Evolutionary conservation across 768 basidiomycete genomes (phyloP), one percentile per base, ranked within the genome.

Genomic region (Pholiota molesta): DNA sequence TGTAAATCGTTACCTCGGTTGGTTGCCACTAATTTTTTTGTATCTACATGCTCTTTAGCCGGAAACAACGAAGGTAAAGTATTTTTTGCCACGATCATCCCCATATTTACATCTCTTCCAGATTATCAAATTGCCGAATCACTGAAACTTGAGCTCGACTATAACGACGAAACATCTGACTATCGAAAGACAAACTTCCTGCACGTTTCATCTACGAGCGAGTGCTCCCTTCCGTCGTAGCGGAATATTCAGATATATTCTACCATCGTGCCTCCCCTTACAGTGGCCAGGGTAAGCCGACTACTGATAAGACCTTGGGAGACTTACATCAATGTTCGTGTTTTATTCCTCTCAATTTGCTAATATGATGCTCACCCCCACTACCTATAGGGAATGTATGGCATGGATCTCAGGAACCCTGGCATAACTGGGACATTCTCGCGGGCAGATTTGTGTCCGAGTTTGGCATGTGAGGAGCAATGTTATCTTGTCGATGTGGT

Each of bases 361-460:
- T 49, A 35, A 31, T 28, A 17, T 40, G 40, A 44, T 60, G 7
- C 49, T 57, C 45, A 23, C 52, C 26, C 47, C n/a, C 6, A 19
- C 23, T 40, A 60, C 28, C 21, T 63, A 23, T 49, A 89, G 89
- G 90, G 92, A 94, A 95, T 73, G 93, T 97, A 16, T 97, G 95
- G 95, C 95, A 97, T 70, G 95, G 92, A 19, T 81, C 91, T 2
- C 94, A 98, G 72, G 91, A 95, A 69, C 87, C 94, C 0, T 99
- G 95, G 92, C 87, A 91, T 64, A 92, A 96, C 61, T 98, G 95
- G 94, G 94, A 97, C 68, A 86, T 85, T 52, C 82, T 99, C 16
- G 81, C 91, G 0, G 95, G 95, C 42, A 86, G 97, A 37, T 98
- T 98, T 75, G 92, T 98, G 28, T 95, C 92, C 7, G 95, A 97